phyloP scores from a whole-genome alignment of 352 stramenopile genomes.

The Porosira glacialis region DNA sequence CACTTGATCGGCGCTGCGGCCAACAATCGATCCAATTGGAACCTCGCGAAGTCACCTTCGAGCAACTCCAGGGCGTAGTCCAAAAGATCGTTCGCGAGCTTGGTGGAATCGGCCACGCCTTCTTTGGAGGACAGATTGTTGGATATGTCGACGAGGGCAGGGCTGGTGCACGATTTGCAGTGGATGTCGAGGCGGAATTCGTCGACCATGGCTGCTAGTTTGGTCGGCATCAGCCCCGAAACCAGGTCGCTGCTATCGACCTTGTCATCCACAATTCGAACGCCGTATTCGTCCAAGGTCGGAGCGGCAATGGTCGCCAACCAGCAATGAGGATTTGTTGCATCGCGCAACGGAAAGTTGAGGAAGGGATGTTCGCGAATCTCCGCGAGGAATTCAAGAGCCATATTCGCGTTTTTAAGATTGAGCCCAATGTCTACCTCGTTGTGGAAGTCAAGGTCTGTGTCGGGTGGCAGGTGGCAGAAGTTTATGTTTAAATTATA shows the following conservation, averaged over 20 bases:
- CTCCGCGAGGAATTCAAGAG: conserved; percentile 51
- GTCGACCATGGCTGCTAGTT: conserved; percentile 28
- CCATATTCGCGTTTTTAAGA: conserved; percentile 35
- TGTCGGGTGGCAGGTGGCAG: no score
- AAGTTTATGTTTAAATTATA: no score
- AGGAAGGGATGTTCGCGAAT: conserved; percentile 53
- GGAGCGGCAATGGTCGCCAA: conserved; percentile 27
- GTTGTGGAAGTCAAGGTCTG: conserved; percentile 66
- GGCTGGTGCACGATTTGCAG: conserved; percentile 35
- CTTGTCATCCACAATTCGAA: no score
- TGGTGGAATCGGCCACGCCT: conserved; percentile 31
- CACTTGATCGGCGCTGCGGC: conserved; percentile 54
- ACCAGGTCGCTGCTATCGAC: conserved; percentile 20
- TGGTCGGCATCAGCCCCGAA: conserved; percentile 28
- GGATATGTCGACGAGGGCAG: conserved; percentile 9
- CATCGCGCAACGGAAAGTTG: conserved; percentile 62
- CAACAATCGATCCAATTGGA: conserved; percentile 45
- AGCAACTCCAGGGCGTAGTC: conserved; percentile 47
- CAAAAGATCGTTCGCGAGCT: conserved; percentile 52
- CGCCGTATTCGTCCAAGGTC: conserved; percentile 37
- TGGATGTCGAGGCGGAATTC: conserved; percentile 39
- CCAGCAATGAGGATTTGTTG: conserved; percentile 71
- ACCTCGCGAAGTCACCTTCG: conserved; percentile 47
- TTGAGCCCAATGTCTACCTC: conserved; percentile 59
- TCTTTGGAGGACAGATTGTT: background rate